Conservation (phyloP, 2,329 filamentous ascomycete species). For the Aquanectria penicillioides region DNA sequence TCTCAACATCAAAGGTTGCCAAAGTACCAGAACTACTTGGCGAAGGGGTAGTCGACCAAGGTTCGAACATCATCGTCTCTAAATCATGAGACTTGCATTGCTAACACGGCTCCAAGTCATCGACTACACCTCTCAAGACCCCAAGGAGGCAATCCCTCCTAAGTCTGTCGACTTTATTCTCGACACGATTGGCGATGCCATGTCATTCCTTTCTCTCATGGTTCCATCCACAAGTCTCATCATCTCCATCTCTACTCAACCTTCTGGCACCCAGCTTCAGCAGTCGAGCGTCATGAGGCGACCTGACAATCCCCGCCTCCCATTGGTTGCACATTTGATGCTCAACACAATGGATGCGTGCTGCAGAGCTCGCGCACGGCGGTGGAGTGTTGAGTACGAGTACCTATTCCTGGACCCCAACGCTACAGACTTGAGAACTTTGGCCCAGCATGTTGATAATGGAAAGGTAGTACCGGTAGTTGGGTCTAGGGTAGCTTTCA, state of each 20-base stretch:
- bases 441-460: slow-evolving; percentile 25
- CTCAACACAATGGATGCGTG: slow-evolving; percentile 47
- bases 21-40: slow-evolving; percentile 50
- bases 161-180: slow-evolving; percentile 54
- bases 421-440: slow-evolving; percentile 38
- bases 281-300: slow-evolving; percentile 39
- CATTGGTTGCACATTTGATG: slow-evolving; percentile 31
- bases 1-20: slow-evolving; percentile 54
- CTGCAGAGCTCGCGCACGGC: slow-evolving; percentile 43
- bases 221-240: slow-evolving; percentile 46
- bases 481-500: slow-evolving; percentile 37
- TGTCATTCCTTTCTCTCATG: slow-evolving; percentile 49
- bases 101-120: slow-evolving; percentile 27
- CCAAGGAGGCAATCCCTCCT: slow-evolving; percentile 40
- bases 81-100: too few relatives aligned
- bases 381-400: slow-evolving; percentile 49
- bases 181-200: slow-evolving; percentile 50
- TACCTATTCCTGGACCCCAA: slow-evolving; percentile 49
- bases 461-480: slow-evolving; percentile 34
- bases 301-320: slow-evolving; percentile 37
- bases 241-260: slow-evolving; percentile 48
- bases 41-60: slow-evolving; percentile 49
- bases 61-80: too few relatives aligned
- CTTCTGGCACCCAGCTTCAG: slow-evolving; percentile 50
- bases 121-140: slow-evolving; percentile 36